A percentile compares a stretch with the other conserved stretches of the same genome.
These are phyloP conservation scores for Allomyces macrogynus DNA, from an alignment of 192 early-diverging fungal genomes.

Conservation along the genomic window DNA sequence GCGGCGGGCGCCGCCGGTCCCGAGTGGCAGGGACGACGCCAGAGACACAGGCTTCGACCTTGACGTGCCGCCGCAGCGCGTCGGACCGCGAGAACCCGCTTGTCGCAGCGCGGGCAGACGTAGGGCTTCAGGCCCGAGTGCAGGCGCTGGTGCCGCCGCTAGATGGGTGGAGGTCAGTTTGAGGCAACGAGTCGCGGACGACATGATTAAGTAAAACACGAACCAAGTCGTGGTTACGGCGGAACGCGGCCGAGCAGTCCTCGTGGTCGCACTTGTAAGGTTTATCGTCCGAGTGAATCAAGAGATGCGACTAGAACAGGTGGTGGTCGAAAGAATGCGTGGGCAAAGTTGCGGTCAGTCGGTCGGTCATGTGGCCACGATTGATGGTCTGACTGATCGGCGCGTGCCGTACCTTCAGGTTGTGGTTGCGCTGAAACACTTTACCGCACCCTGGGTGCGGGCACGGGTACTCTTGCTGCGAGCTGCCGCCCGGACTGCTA, in stretches of 20 bases:
- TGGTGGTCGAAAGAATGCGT: too few species aligned
- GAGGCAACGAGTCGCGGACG: too few species aligned
- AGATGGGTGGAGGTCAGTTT: too few species aligned
- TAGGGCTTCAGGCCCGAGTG: slow-evolving; percentile 48
- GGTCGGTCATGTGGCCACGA: too few species aligned
- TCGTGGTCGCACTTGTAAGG: background rate
- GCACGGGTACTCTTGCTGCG: too few species aligned
- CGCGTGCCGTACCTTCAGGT: background rate
- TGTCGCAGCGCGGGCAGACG: slow-evolving; percentile 39
- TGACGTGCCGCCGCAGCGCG: slow-evolving; percentile 47
- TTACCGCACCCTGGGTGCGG: background rate
- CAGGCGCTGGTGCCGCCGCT: slow-evolving; percentile 32
- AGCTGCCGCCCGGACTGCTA: too few species aligned
- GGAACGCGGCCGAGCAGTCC: background rate
- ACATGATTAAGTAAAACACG: too few species aligned
- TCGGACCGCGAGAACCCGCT: slow-evolving; percentile 56
- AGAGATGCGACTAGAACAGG: background rate
- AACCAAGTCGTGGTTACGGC: background rate
- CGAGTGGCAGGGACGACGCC: background rate
- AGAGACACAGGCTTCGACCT: slow-evolving; percentile 17
- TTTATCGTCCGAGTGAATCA: slow-evolving; percentile 1
- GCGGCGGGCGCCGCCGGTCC: background rate
- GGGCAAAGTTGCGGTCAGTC: too few species aligned
- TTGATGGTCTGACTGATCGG: too few species aligned
- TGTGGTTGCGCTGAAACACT: background rate